Evolutionary conservation across 345 rosid genomes (phyloP), one percentile per base, ranked within the genome.

Genomic region (Hirschfeldia incana): DNA sequence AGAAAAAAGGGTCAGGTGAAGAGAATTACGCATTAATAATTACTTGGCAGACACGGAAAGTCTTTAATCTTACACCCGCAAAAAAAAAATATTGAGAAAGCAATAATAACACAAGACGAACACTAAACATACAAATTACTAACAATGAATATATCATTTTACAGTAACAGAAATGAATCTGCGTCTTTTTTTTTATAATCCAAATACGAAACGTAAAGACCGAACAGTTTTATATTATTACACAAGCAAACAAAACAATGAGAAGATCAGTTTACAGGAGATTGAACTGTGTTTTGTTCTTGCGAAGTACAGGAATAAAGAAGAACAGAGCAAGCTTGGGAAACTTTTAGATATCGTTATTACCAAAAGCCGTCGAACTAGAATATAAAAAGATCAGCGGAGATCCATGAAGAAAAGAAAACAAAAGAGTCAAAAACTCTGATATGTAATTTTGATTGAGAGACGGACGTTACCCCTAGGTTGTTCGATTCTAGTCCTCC

Each of bases 1-100:
- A 65, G 6, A 5, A 29, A 44, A 12, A 44, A 37, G 44, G 44
- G 11, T 37, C 44, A 37, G 11, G 44, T 8, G 44, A 57, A 57
- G 8, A 26, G 36, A 53, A 79, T 68, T 79, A 79, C 59, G 71
- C 55, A 12, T 17, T 69, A 69, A 80, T 74, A 76, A 70, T 75
- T 69, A 55, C 83, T 69, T 80, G 83, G 15, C 72, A 64, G 72
- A 69, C 51, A 80, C 83, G 83, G 51, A 55, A 74, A 55, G 63
- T 63, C 42, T 32, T 49, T 49, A 17, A 62, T 9, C 61, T 46
- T 26, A 16, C 1, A 6, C 3, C 8, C 7, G 8, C 1, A 6
- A 6, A 34, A 37, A 37, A 29, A 9, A 44, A 0, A 44, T 5
- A 29, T 49, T 49, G 57, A 49, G 16, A 13, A n/a, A 59, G 46